phyloP scores from a whole-genome alignment of 2,329 filamentous ascomycete species.

The Domatiomyces globalis region DNA sequence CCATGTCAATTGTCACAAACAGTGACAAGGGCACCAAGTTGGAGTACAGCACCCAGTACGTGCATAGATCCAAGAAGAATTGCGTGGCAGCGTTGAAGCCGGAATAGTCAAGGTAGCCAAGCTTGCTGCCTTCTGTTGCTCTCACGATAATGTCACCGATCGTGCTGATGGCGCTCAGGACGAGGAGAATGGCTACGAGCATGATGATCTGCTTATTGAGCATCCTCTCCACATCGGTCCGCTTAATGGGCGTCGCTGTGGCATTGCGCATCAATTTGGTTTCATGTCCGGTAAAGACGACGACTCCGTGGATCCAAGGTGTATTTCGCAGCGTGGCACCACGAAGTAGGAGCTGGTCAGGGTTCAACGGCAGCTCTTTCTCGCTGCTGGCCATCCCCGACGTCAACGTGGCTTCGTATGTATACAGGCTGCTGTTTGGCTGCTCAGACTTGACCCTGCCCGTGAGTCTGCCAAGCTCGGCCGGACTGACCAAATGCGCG shows the following conservation, averaged over 20 bases:
- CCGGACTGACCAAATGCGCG: slow-evolving; percentile 67
- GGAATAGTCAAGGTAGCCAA: slow-evolving; percentile 58
- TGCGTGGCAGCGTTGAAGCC: slow-evolving; percentile 55
- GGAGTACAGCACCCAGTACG: slow-evolving; percentile 96
- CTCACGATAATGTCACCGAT: slow-evolving; percentile 78
- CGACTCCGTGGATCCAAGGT: slow-evolving; percentile 88
- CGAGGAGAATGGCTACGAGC: slow-evolving; percentile 69
- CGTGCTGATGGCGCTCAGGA: slow-evolving; percentile 77
- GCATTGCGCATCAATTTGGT: slow-evolving; percentile 99
- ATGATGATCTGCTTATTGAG: slow-evolving; percentile 89
- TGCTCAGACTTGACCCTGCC: slow-evolving; percentile 87
- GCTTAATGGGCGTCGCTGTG: slow-evolving; percentile 92
- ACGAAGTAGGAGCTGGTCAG: slow-evolving; percentile 83
- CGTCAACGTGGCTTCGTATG: slow-evolving; percentile 90
- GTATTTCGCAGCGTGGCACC: slow-evolving; percentile 92
- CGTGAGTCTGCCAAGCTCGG: slow-evolving; percentile 70
- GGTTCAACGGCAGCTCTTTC: slow-evolving; percentile 77
- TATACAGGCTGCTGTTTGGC: slow-evolving; percentile 95
- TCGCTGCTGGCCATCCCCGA: slow-evolving; percentile 82
- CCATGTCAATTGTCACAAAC: slow-evolving; percentile 92
- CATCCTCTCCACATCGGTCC: slow-evolving; percentile 85
- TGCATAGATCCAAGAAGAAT: slow-evolving; percentile 89
- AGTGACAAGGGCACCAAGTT: slow-evolving; percentile 93
- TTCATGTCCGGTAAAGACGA: slow-evolving; percentile 95
- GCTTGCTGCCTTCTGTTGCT: slow-evolving; percentile 44